Conservation (phyloP, 177 flowering plant genomes). For the Vitis hybrid region DNA sequence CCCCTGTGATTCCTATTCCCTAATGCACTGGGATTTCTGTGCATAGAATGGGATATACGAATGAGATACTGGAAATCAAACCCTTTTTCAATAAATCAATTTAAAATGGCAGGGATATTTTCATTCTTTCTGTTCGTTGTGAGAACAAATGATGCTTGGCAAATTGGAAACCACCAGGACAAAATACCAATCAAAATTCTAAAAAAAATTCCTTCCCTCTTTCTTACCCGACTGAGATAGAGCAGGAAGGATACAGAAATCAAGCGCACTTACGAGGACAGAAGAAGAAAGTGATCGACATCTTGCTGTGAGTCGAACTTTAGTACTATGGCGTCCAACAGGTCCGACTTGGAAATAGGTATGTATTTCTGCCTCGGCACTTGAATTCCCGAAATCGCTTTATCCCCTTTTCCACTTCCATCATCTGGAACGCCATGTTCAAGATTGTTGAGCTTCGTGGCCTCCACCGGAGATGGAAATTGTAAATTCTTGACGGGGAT, state of each 20-base stretch:
- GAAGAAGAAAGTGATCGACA: slow-evolving; percentile 42
- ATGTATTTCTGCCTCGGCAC: slow-evolving; percentile 81
- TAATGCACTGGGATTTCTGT: no score
- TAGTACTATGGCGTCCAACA: slow-evolving; percentile 53
- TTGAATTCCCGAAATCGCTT: slow-evolving; percentile 46
- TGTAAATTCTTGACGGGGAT: slow-evolving; percentile 5
- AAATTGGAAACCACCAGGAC: no score
- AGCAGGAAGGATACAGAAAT: not conserved
- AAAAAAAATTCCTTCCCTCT: no score
- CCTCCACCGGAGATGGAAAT: slow-evolving; percentile 2
- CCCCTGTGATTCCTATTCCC: no score
- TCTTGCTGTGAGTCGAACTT: slow-evolving; percentile 38
- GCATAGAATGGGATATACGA: no score
- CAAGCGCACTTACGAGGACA: slow-evolving; percentile 49
- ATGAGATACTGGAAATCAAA: no score
- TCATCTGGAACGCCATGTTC: not conserved
- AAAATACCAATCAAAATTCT: not conserved
- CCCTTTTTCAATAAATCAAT: no score
- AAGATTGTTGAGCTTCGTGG: not conserved
- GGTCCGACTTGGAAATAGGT: slow-evolving; percentile 59
- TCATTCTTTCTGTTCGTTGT: no score
- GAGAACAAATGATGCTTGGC: no score
- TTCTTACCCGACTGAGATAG: no score
- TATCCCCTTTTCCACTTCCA: slow-evolving; percentile 15
- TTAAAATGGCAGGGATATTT: no score